Conservation (phyloP, 2,329 filamentous ascomycete species). For the Talaromyces verruculosus region DNA sequence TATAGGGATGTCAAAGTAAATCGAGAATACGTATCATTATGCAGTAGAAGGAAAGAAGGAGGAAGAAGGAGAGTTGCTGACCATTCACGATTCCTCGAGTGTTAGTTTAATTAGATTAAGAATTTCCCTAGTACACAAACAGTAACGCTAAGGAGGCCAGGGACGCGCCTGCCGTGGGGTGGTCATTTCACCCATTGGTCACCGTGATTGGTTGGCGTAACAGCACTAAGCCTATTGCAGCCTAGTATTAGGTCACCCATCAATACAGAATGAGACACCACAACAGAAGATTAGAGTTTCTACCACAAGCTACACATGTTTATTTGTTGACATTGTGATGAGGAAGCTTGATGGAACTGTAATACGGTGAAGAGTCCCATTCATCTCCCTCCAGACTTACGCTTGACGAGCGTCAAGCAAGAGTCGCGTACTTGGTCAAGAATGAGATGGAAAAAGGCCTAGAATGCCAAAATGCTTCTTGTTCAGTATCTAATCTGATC, state of each 20-base stretch:
- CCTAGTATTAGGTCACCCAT: neutral
- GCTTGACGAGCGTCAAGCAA: neutral
- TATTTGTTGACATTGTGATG: no score
- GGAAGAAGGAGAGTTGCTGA: neutral
- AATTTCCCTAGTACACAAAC: constrained; percentile 11
- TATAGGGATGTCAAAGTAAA: neutral
- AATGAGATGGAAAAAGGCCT: neutral
- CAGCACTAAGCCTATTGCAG: neutral
- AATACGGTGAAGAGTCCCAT: no score
- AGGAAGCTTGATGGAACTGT: no score
- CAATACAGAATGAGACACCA: no score
- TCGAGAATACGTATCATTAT: neutral
- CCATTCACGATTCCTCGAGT: neutral
- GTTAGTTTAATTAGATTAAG: constrained; percentile 12
- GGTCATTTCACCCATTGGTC: neutral
- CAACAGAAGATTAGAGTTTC: no score
- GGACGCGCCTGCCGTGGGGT: constrained; percentile 1
- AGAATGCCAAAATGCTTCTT: neutral
- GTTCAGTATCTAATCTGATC: neutral
- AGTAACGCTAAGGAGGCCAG: neutral
- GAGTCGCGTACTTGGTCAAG: neutral
- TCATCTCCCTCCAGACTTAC: neutral
- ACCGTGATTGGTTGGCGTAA: neutral
- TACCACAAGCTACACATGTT: no score
- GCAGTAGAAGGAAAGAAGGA: neutral